Evolutionary conservation across 208 protist genomes (phyloP), one percentile per base, ranked within the genome.

Genomic region (Acanthamoeba royreba): DNA sequence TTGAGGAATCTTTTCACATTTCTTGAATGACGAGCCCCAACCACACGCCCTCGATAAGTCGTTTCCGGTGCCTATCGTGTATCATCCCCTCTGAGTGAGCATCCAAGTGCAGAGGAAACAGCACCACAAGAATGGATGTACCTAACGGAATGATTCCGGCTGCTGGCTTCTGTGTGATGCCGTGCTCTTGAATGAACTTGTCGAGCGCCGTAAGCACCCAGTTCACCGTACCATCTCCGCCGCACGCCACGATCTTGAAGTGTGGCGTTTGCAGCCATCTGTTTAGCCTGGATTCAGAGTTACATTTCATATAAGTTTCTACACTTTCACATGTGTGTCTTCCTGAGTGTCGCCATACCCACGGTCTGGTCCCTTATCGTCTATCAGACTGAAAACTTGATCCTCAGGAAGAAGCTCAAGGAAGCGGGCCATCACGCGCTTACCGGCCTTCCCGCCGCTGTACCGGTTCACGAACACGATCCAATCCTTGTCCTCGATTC

Each of bases 181-280:
- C 7, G 22, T 35, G 17, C 72, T 81, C 72, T 15, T 33, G 11
- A 15, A 42, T 45, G 17, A 92, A 45, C 40, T 93, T 92, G 46
- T 96, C 93, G 58, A 97, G 93, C 19, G 95, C 90, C 35, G 81
- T 42, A 17, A 98, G 74, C 15, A 98, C 88, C 97, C 97, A 98
- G 28, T 95, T 95, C 11, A 96, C 94, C 11, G 97, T 98, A 17
- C 97, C 97, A 94, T 98, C 97, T 33, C 97, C 97, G 43, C 97
- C 97, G 69, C 96, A 96, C 4, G 95, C 96, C 25, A 98, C 45
- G 11, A 98, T 43, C 49, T 86, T 63, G 52, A 95, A 92, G 35
- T 49, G 74, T 22, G 72, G 58, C 35, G 33, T 55, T 40, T 53
- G 11, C 58, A 40, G 7, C 87, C 87, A n/a, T n/a, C n/a, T n/a